Base-by-base conservation (phyloP, 129 eudicot species). In the Arctium minus region DNA sequence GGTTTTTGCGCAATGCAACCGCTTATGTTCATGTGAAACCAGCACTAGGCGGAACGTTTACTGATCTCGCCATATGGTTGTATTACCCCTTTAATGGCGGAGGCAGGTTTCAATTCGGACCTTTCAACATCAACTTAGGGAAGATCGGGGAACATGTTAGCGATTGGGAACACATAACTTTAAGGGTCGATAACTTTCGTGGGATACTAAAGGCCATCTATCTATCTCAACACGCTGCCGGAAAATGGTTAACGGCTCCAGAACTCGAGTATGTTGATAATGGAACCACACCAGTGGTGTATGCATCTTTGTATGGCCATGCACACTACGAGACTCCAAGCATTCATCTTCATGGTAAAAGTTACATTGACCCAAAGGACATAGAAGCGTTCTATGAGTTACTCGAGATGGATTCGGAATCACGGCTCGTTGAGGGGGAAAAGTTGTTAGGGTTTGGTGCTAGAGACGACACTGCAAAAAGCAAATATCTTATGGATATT, bases 1-100 rank as follows among this genome's bases (percentile, higher is more conserved):
- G 89, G 17, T 72, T n/a, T 71, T 64, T 89, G 31, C 31, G 3
- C 0, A 35, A 36, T 29, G 89, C 88, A 1, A 10, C 29, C 4
- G 75, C 46, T 31, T 89, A 89, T 40, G 9, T 83, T 6, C 89
- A 89, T 27, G 83, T 89, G 8, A 89, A 86, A 40, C 78, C 85
- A 2, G 87, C 85, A 13, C 40, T 84, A 0, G 86, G 84, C 0
- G 89, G 77, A 2, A 81, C 88, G 0, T 84, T 8, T 46, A 89
- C 92, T 0, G 92, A 89, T 77, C 17, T 89, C 3, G 84, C 82
- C 56, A 50, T 89, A 75, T 86, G 92, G 92, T 65, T 89, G 64
- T 89, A 73, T 84, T 89, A 89, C 87, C 92, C 89, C 22, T 89
- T 89, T 81, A 89, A 89, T 15, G 88, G 92, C 9, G 81, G 80